These are phyloP conservation scores for Coprinopsis strossmayeri DNA, from an alignment of 768 basidiomycete species.

Conservation along the genomic window DNA sequence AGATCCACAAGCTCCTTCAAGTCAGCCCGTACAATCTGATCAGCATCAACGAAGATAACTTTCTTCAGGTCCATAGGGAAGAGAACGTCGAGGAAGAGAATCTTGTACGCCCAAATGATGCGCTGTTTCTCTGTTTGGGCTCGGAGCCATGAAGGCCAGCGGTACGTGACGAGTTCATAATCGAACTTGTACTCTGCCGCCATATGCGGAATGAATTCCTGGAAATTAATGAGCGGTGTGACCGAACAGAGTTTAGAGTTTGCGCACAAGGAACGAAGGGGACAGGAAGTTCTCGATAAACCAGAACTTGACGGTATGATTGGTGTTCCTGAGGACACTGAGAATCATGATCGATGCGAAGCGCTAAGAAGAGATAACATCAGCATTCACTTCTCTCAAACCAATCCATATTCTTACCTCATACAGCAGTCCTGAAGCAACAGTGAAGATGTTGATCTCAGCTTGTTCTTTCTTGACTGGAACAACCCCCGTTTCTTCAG, in stretches of 20 bases:
- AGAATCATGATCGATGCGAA: constrained; percentile 98
- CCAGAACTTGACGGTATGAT: constrained; percentile 97
- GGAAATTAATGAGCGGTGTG: not conserved
- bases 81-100: constrained; percentile 95
- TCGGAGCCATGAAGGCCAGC: constrained; percentile 99
- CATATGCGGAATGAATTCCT: constrained; percentile 95
- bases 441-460: constrained; percentile 98
- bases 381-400: constrained; percentile 1
- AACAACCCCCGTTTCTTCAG: constrained; percentile 18
- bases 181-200: constrained; percentile 90
- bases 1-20: constrained; percentile 91
- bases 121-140: constrained; percentile 96
- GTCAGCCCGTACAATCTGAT: constrained; percentile 96
- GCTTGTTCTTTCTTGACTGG: constrained; percentile 46
- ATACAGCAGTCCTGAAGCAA: constrained; percentile 93
- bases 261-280: constrained; percentile 80
- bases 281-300: constrained; percentile 99
- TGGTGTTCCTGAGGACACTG: constrained; percentile 90
- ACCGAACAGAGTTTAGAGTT: not conserved
- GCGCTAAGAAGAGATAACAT: constrained; percentile 63
- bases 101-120: constrained; percentile 99
- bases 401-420: constrained; percentile 50
- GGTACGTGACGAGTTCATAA: constrained; percentile 97
- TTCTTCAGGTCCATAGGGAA: constrained; percentile 99
- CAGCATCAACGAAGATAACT: constrained; percentile 98